Evolutionary conservation across 495 filamentous ascomycete species (phyloP).

Genomic region (Penicillium egyptiacum): DNA sequence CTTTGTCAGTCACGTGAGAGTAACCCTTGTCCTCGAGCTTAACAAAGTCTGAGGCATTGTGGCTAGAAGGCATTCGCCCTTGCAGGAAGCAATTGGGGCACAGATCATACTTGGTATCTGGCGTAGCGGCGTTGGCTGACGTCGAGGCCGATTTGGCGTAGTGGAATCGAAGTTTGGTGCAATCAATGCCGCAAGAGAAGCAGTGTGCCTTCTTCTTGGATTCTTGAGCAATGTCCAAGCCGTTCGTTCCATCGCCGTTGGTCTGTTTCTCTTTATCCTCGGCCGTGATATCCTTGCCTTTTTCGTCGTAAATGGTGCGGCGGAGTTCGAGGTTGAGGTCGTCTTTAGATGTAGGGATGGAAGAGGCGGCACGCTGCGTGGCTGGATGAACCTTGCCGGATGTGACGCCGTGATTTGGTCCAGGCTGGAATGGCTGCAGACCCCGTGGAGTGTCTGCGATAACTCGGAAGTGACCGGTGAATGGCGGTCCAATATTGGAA

Average conservation of each 20-base stretch:
- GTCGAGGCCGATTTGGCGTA: constrained; percentile 62
- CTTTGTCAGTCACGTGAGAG: constrained; percentile 68
- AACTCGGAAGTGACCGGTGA: constrained; percentile 94
- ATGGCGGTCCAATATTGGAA: constrained; percentile 92
- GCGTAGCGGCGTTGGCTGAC: constrained; percentile 54
- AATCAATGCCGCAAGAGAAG: constrained; percentile 88
- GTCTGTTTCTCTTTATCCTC: constrained; percentile 65
- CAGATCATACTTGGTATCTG: constrained; percentile 73
- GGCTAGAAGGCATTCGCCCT: constrained; percentile 71
- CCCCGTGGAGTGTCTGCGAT: constrained; percentile 93
- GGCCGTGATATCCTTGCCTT: constrained; percentile 75
- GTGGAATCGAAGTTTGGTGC: constrained; percentile 89
- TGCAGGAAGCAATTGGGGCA: constrained; percentile 89
- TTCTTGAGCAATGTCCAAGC: constrained; percentile 58
- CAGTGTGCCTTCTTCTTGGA: constrained; percentile 76
- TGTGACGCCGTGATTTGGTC: constrained; percentile 69
- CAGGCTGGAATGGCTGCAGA: constrained; percentile 90
- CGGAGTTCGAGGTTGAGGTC: constrained; percentile 87
- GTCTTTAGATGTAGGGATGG: constrained; percentile 65
- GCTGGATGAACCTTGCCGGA: constrained; percentile 68
- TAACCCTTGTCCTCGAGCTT: constrained; percentile 85
- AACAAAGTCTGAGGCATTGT: constrained; percentile 71
- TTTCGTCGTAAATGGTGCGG: constrained; percentile 92
- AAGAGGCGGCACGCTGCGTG: constrained; percentile 75
- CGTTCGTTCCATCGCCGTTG: constrained; percentile 70